These are phyloP conservation scores for Hypoxylon sp. DNA, from an alignment of 2,329 filamentous ascomycete species.

Conservation along the genomic window DNA sequence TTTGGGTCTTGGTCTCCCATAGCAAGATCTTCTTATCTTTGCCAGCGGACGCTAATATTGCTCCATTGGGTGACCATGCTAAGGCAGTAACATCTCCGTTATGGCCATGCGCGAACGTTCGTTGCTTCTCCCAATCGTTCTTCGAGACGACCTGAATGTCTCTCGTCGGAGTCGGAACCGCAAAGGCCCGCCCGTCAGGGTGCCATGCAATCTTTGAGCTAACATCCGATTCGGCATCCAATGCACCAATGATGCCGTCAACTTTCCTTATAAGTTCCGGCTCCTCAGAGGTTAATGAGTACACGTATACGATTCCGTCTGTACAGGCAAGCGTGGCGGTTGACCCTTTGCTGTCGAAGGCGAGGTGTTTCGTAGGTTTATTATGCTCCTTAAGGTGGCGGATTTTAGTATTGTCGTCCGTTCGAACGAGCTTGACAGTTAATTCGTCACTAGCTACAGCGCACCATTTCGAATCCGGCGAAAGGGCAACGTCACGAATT, in stretches of 20 bases:
- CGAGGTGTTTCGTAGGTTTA: constrained; percentile 90
- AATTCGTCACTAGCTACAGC: constrained; percentile 98
- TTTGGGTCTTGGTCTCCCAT: constrained; percentile 93
- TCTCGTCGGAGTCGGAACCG: constrained; percentile 83
- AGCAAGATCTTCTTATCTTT: constrained; percentile 79
- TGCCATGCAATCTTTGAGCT: constrained; percentile 88
- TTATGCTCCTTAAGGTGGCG: constrained; percentile 86
- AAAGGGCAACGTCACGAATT: constrained; percentile 87
- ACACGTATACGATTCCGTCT: constrained; percentile 91
- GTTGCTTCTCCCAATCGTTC: constrained; percentile 89
- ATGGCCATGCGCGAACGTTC: constrained; percentile 83
- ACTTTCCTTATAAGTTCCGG: constrained; percentile 87
- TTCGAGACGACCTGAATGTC: constrained; percentile 91
- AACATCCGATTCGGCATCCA: constrained; percentile 83
- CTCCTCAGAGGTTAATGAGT: constrained; percentile 82
- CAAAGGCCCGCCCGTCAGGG: constrained; percentile 93
- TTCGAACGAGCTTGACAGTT: constrained; percentile 89
- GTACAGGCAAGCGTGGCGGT: constrained; percentile 86
- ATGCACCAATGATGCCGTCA: constrained; percentile 84
- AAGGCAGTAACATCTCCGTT: constrained; percentile 87
- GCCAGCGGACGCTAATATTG: constrained; percentile 80
- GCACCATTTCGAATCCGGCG: constrained; percentile 85
- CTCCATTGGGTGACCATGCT: constrained; percentile 95
- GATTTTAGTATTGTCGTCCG: constrained; percentile 81
- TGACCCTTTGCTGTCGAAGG: constrained; percentile 85